Conservation (phyloP, 768 basidiomycete genomes). For the Suillus spraguei region DNA sequence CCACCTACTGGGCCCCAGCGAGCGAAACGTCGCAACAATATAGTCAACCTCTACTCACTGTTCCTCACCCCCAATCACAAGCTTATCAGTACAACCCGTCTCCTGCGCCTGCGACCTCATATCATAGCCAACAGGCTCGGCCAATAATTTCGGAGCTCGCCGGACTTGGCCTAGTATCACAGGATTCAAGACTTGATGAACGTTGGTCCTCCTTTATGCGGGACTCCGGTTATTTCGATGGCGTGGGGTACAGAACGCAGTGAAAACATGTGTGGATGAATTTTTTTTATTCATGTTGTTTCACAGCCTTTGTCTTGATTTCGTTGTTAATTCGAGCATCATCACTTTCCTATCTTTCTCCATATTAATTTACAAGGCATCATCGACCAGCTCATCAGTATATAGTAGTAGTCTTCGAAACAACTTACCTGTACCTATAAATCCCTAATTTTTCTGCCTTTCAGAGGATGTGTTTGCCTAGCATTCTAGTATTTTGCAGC, state of each 20-base stretch:
- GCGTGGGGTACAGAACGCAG: constrained; percentile 30
- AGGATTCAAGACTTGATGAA: constrained; percentile 56
- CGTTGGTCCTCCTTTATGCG: constrained; percentile 67
- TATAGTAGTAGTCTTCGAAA: not conserved
- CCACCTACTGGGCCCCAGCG: constrained; percentile 21
- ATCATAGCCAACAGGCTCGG: constrained; percentile 17
- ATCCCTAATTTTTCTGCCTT: not conserved
- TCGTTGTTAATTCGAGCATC: not conserved
- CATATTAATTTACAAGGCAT: not conserved
- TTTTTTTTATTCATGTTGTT: constrained; percentile 2
- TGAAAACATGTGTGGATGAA: constrained; percentile 8
- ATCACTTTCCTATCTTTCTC: not conserved
- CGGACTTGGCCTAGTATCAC: constrained; percentile 60
- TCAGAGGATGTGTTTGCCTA: not conserved
- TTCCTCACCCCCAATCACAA: constrained; percentile 13
- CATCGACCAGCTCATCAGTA: not conserved
- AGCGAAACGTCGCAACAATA: constrained; percentile 12
- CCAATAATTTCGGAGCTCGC: constrained; percentile 49
- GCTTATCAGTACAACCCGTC: constrained; percentile 26
- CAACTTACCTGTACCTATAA: not conserved
- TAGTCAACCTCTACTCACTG: constrained; percentile 15
- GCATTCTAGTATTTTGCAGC: not conserved
- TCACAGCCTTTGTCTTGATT: not conserved
- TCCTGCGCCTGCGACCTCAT: constrained; percentile 8
- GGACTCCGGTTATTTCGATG: constrained; percentile 50